Evolutionary conservation across 345 rosid species (phyloP).

Genomic region (Populus tremula): DNA sequence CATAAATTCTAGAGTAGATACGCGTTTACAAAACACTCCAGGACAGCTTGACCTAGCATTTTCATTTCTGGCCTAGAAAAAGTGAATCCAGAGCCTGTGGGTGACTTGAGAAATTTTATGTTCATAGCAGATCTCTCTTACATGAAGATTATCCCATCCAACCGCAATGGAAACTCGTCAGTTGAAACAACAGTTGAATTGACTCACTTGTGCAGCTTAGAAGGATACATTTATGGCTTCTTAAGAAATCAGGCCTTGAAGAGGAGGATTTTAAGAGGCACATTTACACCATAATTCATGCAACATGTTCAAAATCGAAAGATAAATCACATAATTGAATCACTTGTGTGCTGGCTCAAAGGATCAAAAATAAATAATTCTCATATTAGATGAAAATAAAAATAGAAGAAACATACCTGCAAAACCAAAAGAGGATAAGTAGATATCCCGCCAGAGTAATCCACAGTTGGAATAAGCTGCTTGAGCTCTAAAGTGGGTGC

Average conservation of each 20-base stretch:
- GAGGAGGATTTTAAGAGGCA: not conserved
- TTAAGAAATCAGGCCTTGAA: not conserved
- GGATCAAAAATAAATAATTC: not conserved
- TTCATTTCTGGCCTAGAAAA: not conserved
- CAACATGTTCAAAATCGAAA: not conserved
- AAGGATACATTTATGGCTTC: not conserved
- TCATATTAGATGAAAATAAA: not conserved
- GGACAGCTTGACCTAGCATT: not conserved
- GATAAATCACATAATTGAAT: not conserved
- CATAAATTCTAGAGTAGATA: not conserved
- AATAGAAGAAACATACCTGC: constrained; percentile 47
- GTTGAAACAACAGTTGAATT: not conserved
- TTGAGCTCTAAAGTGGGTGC: constrained; percentile 78
- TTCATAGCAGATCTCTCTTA: not conserved
- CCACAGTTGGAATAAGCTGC: constrained; percentile 83
- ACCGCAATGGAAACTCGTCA: not conserved
- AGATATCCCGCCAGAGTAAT: constrained; percentile 73
- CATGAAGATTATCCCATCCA: not conserved
- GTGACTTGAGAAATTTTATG: not conserved
- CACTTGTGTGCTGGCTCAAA: not conserved
- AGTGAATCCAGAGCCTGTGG: not conserved
- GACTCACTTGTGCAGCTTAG: not conserved
- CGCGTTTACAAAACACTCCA: not conserved
- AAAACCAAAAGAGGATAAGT: constrained; percentile 77
- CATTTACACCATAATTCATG: not conserved